Base-by-base conservation (phyloP, 306 rosid genomes). In the Medicago lupulina region DNA sequence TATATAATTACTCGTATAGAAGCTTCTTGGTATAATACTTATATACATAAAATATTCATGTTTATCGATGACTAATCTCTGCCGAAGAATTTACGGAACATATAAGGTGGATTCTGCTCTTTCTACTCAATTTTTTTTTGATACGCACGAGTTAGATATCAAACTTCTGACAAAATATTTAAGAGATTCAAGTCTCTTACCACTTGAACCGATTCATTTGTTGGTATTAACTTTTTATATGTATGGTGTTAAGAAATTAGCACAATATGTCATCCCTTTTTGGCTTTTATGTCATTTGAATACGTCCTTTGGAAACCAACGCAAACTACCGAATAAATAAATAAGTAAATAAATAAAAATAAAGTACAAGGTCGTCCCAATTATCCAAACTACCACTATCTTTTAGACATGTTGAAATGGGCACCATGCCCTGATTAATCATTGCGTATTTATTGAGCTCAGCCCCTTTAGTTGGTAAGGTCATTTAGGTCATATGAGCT, bases 331-430 rank as follows among this genome's bases (percentile, higher is more conserved):
- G 91, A 89, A 88, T 86, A 88, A 83, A 85, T 34, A 34, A 34
- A 34, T 34, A 34, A 34, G 38, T 34, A 34, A 34, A 34, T 34
- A 34, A 5, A 34, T 34, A 34, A 34, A 34, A 34, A 34, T 79
- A 86, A 75, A 88, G 92, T 21, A 86, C 85, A 87, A 77, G 85
- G 93, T 88, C 90, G 89, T 89, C 91, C 86, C 96, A 84, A 80
- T 69, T 78, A 86, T 82, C 90, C 76, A 89, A 88, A 84, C 90
- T 38, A 74, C 86, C 85, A 83, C 87, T 81, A 79, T 74, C 83
- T 65, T 66, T 61, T 68, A 60, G 8, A 36, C 77, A 1, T 71
- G 14, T 3, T 9, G 12, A 41, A 80, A 82, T 85, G 87, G 81
- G 96, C 28, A 67, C 18, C 67, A 44, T 70, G 19, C 88, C 88